phyloP scores from a whole-genome alignment of 768 basidiomycete species.

The Podaxis rugospora region DNA sequence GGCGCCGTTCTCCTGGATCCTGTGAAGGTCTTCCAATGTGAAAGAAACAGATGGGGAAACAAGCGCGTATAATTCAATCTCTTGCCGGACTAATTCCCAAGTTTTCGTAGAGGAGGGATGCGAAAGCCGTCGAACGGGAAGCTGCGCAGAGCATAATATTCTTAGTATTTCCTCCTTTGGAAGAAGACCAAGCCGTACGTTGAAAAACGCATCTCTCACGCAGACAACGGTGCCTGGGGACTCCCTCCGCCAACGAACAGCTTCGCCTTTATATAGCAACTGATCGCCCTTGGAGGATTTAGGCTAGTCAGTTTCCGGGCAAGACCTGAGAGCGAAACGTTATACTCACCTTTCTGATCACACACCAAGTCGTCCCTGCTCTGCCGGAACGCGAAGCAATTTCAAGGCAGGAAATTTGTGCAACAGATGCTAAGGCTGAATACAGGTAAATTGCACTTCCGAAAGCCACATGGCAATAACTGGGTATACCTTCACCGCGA shows the following conservation, averaged over 20 bases:
- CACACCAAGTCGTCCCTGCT: slow-evolving; percentile 65
- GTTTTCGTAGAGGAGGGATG: slow-evolving; percentile 59
- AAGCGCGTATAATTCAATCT: slow-evolving; percentile 70
- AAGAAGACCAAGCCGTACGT: slow-evolving; percentile 40
- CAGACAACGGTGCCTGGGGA: slow-evolving; percentile 75
- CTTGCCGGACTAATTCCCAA: slow-evolving; percentile 62
- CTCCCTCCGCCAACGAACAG: slow-evolving; percentile 72
- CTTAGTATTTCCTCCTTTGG: background rate
- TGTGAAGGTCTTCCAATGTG: slow-evolving; percentile 53
- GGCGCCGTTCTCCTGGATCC: slow-evolving; percentile 28
- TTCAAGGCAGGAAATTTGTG: slow-evolving; percentile 75
- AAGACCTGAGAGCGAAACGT: background rate
- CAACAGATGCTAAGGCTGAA: slow-evolving; percentile 79
- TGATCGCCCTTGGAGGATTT: slow-evolving; percentile 49
- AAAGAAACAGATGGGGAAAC: slow-evolving; percentile 71
- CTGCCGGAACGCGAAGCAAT: slow-evolving; percentile 70
- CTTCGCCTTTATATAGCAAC: slow-evolving; percentile 64
- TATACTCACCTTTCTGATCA: slow-evolving; percentile 66
- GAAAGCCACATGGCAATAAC: background rate
- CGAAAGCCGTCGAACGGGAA: slow-evolving; percentile 75
- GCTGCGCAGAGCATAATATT: slow-evolving; percentile 34
- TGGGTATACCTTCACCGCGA: slow-evolving; percentile 78
- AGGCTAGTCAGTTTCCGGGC: background rate
- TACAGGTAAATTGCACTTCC: background rate
- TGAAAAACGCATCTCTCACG: slow-evolving; percentile 87